These are phyloP conservation scores for Chamaecrista fasciculata DNA, from an alignment of 306 rosid species.

Conservation along the genomic window DNA sequence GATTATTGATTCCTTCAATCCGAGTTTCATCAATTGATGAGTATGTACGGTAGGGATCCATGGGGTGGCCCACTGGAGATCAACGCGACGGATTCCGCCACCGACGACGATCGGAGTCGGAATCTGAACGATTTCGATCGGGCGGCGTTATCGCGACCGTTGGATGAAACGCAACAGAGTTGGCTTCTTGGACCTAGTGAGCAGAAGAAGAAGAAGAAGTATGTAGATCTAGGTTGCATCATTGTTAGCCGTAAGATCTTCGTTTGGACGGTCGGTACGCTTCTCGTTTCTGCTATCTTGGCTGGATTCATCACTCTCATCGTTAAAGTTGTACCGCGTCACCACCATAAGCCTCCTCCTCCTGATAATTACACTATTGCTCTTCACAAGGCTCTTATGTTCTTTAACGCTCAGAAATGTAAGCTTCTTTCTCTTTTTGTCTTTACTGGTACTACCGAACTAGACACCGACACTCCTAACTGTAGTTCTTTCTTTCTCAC, in stretches of 20 bases:
- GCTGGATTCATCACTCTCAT: conserved; percentile 69
- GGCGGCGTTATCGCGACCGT: conserved; percentile 65
- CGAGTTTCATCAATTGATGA: conserved; percentile 20
- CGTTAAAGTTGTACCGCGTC: conserved; percentile 74
- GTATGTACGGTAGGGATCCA: conserved; percentile 85
- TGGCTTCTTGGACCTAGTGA: conserved; percentile 80
- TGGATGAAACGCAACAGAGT: conserved; percentile 86
- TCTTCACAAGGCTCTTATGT: conserved; percentile 81
- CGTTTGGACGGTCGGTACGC: conserved; percentile 67
- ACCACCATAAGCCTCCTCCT: conserved; percentile 44
- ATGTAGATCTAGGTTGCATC: conserved; percentile 87
- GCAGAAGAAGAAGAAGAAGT: conserved; percentile 81
- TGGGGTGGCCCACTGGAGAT: conserved; percentile 93
- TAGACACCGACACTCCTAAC: not conserved
- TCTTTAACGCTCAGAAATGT: conserved; percentile 82
- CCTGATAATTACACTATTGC: conserved; percentile 82
- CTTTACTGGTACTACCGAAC: not conserved
- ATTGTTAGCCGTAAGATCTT: conserved; percentile 82
- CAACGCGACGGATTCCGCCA: conserved; percentile 70
- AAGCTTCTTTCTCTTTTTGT: not conserved
- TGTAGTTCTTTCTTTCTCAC: not conserved
- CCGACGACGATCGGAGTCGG: conserved; percentile 85
- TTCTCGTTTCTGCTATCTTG: conserved; percentile 51
- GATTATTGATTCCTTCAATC: too few relatives aligned
- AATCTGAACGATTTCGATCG: conserved; percentile 69